Evolutionary conservation across 257 asterid genomes (phyloP), one percentile per base, ranked within the genome.

Genomic region (Ballota nigra): DNA sequence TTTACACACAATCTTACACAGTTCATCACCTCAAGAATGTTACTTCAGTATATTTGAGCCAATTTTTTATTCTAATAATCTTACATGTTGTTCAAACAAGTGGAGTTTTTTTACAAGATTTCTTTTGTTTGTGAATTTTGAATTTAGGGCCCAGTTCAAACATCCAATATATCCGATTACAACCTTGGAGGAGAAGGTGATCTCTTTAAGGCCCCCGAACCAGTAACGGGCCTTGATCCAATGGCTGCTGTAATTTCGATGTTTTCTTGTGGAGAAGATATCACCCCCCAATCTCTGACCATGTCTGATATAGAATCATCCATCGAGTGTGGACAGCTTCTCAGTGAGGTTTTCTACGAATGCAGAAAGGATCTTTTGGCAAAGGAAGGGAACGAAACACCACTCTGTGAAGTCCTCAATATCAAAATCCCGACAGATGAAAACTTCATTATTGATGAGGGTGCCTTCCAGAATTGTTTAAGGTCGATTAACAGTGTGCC

Each of bases 181-280:
- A 87, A 87, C 82, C 89, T 88, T 7, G 93, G 98, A 28, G 94
- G 73, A 70, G 99, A 87, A 75, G 96, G 94, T 8, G 97, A 92
- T 78, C 97, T 95, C 66, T 95, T 95, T 85, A 88, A 88, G 67
- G 96, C 98, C 22, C 96, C 99, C 6, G 96, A 87, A 45, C 88
- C 92, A 1, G 82, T 95, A 19, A 66, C 81, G 72, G 83, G 85
- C 78, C 78, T 90, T 63, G 92, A 95, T 83, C 98, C 98, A 16
- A 78, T 87, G 89, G 71, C 86, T 2, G 88, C 87, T 72, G 92
- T 89, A 49, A 83, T 91, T 40, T 91, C 99, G 11, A 95, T 95
- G 98, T 82, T 87, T 29, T 89, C 98, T 29, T 86, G 92, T 72
- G 92, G 90, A 56, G 97, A 88, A 45, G 95, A 86, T 70, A 85